Conservation (phyloP, 2,329 filamentous ascomycete species). For the Arthroderma uncinatum region DNA sequence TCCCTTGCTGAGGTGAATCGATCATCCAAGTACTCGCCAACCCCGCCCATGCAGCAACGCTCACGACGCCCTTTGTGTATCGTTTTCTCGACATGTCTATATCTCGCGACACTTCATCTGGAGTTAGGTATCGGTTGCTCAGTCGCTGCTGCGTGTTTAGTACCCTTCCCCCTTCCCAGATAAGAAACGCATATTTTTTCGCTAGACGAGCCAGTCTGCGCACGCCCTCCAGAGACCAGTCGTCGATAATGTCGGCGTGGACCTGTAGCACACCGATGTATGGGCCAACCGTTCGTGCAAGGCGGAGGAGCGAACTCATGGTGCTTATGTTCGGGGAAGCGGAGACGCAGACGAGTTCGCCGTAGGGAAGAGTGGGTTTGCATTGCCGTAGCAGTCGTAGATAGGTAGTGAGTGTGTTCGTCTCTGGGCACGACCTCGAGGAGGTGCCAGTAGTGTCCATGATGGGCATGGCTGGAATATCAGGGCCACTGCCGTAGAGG, state of each 20-base stretch:
- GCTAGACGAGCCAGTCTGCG: constrained; percentile 26
- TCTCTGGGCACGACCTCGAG: not conserved
- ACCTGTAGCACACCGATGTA: constrained; percentile 51
- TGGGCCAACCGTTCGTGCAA: constrained; percentile 50
- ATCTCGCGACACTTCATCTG: constrained; percentile 24
- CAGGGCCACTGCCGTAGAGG: not conserved
- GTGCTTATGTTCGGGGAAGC: constrained; percentile 49
- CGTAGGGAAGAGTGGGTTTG: constrained; percentile 30
- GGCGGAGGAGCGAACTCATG: constrained; percentile 43
- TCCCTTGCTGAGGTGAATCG: constrained; percentile 25
- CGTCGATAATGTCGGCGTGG: constrained; percentile 51
- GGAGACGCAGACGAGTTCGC: constrained; percentile 33
- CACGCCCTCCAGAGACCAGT: constrained; percentile 48
- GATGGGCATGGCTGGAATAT: not conserved
- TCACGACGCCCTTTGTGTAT: constrained; percentile 31
- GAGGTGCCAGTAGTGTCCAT: not conserved
- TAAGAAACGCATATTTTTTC: constrained; percentile 29
- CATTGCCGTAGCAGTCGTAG: constrained; percentile 24
- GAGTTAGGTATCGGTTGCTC: constrained; percentile 21
- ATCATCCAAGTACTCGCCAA: constrained; percentile 32
- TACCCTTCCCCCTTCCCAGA: constrained; percentile 34
- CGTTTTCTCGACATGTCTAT: constrained; percentile 28
- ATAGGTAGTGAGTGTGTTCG: constrained; percentile 29
- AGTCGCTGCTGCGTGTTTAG: constrained; percentile 28
- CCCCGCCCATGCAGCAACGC: constrained; percentile 30